Percentiles rank a stretch among this genome's conserved stretches.
These are phyloP conservation scores for Hordeum pubiflorum DNA, from an alignment of 202 grass and related monocot genomes.

Conservation along the genomic window DNA sequence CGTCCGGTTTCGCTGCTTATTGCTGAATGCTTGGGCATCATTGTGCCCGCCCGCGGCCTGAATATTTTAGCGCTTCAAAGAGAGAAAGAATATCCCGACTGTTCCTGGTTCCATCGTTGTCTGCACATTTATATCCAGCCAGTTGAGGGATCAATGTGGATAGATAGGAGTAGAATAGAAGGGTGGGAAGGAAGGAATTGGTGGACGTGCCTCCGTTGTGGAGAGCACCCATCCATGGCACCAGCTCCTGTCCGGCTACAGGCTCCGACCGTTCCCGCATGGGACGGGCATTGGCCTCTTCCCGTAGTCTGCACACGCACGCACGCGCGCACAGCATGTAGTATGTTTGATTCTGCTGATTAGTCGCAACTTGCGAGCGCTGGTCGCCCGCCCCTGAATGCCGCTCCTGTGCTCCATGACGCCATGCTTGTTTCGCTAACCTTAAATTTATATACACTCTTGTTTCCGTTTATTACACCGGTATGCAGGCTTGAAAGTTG, in stretches of 20 bases:
- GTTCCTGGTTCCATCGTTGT: not conserved
- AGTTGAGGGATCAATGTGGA: constrained; percentile 15
- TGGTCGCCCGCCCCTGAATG: not conserved
- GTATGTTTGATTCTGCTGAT: not conserved
- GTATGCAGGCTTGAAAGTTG: not conserved
- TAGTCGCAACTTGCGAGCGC: not conserved
- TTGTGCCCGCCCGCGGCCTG: not conserved
- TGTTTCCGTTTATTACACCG: too few species aligned
- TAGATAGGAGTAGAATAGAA: not conserved
- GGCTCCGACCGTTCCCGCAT: not conserved
- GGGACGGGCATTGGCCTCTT: constrained; percentile 18
- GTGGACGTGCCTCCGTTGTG: constrained; percentile 35
- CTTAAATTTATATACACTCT: too few species aligned
- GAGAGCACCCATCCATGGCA: constrained; percentile 31
- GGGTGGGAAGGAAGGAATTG: not conserved
- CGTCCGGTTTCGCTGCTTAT: not conserved
- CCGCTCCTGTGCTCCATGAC: not conserved
- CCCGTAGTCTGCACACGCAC: not conserved
- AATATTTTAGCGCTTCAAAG: not conserved
- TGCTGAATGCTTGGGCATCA: constrained; percentile 7
- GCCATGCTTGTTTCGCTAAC: not conserved
- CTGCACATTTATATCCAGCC: not conserved
- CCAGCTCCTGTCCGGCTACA: constrained; percentile 17
- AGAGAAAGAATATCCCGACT: not conserved
- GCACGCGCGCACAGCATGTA: not conserved